phyloP scores from a whole-genome alignment of 306 rosid species.

The Myrica gale region DNA sequence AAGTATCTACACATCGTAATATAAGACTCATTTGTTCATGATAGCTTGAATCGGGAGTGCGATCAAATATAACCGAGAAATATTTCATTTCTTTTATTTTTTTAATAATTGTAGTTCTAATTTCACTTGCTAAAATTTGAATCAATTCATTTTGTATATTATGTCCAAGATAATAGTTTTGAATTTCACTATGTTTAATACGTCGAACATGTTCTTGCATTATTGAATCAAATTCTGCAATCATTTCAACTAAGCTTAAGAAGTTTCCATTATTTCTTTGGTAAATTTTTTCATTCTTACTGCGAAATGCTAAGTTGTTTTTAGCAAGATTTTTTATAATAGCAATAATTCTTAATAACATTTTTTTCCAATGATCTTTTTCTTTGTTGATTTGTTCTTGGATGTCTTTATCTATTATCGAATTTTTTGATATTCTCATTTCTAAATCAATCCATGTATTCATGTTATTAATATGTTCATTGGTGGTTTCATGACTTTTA shows the following conservation, averaged over 20 bases:
- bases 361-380: too few species aligned
- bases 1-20: background rate
- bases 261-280: background rate
- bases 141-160: conserved; percentile 6
- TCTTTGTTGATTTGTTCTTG: background rate
- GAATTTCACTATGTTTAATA: conserved; percentile 1
- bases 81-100: background rate
- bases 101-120: background rate
- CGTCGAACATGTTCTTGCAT: background rate
- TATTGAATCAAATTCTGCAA: conserved; percentile 10
- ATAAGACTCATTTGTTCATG: background rate
- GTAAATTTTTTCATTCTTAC: background rate
- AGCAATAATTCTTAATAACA: too few species aligned
- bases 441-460: conserved; percentile 17
- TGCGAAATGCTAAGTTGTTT: background rate
- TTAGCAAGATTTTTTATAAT: background rate
- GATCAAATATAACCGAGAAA: too few species aligned
- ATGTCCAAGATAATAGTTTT: conserved; percentile 6
- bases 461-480: conserved; percentile 9
- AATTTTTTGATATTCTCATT: conserved; percentile 10
- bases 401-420: background rate
- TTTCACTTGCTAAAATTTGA: conserved; percentile 4
- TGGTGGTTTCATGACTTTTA: conserved; percentile 13
- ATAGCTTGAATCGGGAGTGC: background rate
- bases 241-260: conserved; percentile 3